Evolutionary conservation across 202 grass and related monocot species (phyloP), one percentile per base, ranked within the genome.

Genomic region (Carex sylvatica): DNA sequence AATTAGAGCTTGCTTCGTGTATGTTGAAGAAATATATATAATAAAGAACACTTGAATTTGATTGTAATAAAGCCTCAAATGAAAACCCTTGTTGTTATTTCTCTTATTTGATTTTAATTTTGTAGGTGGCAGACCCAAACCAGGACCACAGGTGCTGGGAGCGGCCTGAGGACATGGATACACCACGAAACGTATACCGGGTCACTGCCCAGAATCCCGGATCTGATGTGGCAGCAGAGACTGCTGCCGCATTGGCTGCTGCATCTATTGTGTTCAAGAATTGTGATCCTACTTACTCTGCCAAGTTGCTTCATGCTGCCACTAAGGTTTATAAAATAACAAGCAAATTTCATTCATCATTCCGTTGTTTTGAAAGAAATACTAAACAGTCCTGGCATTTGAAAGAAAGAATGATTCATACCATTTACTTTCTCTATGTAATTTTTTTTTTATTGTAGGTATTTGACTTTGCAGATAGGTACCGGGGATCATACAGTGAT

Each of bases 141-240:
- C 84, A 88, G 70, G 93, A 96, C 38, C 93, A 96, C 68, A 61
- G 65, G 65, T 95, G 93, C 86, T 95, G 93, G 93, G 92, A 94
- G 72, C 60, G 92, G 42, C 85, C 92, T 1, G 92, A 94, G 81
- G 92, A 94, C 86, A 94, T 94, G 92, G 92, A 94, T 73, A 94
- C 92, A 12, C 87, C 89, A 6, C 85, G 92, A 3, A 78, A n/a
- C 5, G 85, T 86, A 12, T 94, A 90, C 81, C 85, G 82, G 65
- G 89, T 94, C 44, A 91, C 89, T 4, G 78, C 63, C 3, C 76
- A 90, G 20, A 91, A 47, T 53, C 92, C 92, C 0, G 92, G 89
- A 0, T 91, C 92, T n/a, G 92, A 94, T 84, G 91, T 88, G 19
- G 89, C 89, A 26, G 92, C 86, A 4, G 91, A 86, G 23, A 80